Conservation (phyloP, 2,329 filamentous ascomycete genomes). For the Rhinocladiella similis region DNA sequence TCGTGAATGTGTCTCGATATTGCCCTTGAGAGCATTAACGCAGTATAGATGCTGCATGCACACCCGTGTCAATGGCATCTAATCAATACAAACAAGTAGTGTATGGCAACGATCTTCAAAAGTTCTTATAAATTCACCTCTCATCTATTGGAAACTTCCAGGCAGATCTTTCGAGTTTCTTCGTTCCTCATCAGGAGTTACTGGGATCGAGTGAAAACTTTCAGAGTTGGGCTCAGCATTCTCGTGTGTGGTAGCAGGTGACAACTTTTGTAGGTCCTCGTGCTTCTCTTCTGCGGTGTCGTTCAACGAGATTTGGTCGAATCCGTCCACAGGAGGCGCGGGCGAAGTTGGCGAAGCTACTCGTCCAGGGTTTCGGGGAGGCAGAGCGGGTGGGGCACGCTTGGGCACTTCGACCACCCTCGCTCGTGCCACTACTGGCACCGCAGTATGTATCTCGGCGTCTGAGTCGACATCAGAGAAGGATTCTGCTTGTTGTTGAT, state of each 20-base stretch:
- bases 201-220: slow-evolving; percentile 25
- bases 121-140: too few species aligned
- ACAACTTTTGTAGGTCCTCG: slow-evolving; percentile 7
- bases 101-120: too few species aligned
- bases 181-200: slow-evolving; percentile 22
- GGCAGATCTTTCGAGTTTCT: slow-evolving; percentile 21
- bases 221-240: slow-evolving; percentile 18
- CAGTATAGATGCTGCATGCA: neutral
- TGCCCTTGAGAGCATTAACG: neutral
- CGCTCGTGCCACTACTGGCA: slow-evolving; percentile 71
- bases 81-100: too few species aligned
- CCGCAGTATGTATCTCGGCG: slow-evolving; percentile 57
- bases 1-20: too few species aligned
- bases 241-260: slow-evolving; percentile 15
- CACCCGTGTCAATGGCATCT: neutral
- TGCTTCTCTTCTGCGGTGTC: slow-evolving; percentile 25
- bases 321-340: slow-evolving; percentile 29
- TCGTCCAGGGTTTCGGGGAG: slow-evolving; percentile 66
- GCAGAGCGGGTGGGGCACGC: slow-evolving; percentile 73
- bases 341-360: slow-evolving; percentile 32
- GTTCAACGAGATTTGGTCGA: slow-evolving; percentile 36
- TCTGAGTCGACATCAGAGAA: slow-evolving; percentile 30
- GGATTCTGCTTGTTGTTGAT: slow-evolving; percentile 15
- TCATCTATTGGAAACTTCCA: slow-evolving; percentile 15
- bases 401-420: slow-evolving; percentile 84